Conservation (phyloP, 768 basidiomycete species). For the Polyporus arcularius region DNA sequence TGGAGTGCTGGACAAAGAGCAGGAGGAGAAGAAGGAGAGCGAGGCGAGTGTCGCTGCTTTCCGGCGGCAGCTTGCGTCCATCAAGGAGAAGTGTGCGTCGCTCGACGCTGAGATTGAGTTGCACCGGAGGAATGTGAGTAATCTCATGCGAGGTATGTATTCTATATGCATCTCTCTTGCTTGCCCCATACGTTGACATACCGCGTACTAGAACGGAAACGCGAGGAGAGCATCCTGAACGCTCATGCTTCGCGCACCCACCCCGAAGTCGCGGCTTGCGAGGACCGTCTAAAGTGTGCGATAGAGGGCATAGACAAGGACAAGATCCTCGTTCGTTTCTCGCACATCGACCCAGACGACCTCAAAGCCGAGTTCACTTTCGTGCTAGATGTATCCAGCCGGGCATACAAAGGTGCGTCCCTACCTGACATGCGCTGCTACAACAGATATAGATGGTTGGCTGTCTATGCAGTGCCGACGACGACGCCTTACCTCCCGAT, state of each 20-base stretch:
- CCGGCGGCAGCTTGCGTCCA: constrained; percentile 64
- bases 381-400: constrained; percentile 69
- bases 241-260: constrained; percentile 51
- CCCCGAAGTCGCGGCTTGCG: constrained; percentile 58
- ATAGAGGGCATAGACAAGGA: constrained; percentile 82
- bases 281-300: constrained; percentile 57
- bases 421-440: too few species aligned
- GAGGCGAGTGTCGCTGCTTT: constrained; percentile 61
- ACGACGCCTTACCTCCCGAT: constrained; percentile 70
- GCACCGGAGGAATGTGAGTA: constrained; percentile 60
- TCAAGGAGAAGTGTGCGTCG: constrained; percentile 57
- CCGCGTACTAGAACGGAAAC: constrained; percentile 55
- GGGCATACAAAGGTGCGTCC: constrained; percentile 63
- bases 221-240: constrained; percentile 60
- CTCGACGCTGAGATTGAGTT: constrained; percentile 76
- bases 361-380: constrained; percentile 67
- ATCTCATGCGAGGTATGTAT: constrained; percentile 62
- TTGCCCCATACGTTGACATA: neutral
- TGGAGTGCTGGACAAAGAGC: constrained; percentile 65
- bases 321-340: constrained; percentile 73
- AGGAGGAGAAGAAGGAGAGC: constrained; percentile 71
- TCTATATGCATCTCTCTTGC: neutral
- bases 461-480: constrained; percentile 62
- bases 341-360: constrained; percentile 58
- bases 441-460: too few species aligned